phyloP scores from a whole-genome alignment of 345 rosid genomes.

The Syzygium grande region DNA sequence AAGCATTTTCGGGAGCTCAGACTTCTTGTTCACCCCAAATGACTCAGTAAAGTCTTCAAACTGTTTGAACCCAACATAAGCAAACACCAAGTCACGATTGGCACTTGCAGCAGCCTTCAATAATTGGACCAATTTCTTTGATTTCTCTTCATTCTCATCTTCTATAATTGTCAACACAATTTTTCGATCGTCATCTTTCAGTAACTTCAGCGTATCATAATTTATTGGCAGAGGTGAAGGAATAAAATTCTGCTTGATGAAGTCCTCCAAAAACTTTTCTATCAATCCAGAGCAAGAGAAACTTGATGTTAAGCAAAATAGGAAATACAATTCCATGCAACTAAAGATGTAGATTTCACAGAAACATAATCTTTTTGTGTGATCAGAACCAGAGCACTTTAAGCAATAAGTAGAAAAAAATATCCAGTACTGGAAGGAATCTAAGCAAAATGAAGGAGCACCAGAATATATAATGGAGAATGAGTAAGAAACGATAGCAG shows the following conservation, averaged over 20 bases:
- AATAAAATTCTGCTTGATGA: constrained; percentile 72
- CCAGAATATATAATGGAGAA: background rate
- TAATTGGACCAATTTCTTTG: constrained; percentile 47
- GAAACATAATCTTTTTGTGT: background rate
- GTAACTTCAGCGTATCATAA: constrained; percentile 56
- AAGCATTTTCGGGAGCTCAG: constrained; percentile 70
- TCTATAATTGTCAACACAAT: constrained; percentile 64
- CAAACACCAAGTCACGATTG: constrained; percentile 83
- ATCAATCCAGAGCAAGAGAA: constrained; percentile 6
- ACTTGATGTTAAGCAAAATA: background rate
- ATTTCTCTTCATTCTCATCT: constrained; percentile 62
- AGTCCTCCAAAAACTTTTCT: constrained; percentile 73
- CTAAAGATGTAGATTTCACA: background rate
- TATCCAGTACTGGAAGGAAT: background rate
- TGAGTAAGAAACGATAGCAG: background rate
- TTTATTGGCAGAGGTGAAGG: constrained; percentile 75
- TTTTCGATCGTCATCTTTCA: constrained; percentile 86
- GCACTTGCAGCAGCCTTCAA: constrained; percentile 92
- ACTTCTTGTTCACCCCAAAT: constrained; percentile 43
- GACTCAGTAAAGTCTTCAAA: constrained; percentile 75
- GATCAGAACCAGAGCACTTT: background rate
- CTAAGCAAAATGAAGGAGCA: background rate
- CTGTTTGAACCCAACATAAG: constrained; percentile 73
- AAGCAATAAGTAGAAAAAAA: background rate
- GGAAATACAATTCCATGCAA: background rate